Base-by-base conservation (phyloP, 768 basidiomycete species). In the Terana coerulea region DNA sequence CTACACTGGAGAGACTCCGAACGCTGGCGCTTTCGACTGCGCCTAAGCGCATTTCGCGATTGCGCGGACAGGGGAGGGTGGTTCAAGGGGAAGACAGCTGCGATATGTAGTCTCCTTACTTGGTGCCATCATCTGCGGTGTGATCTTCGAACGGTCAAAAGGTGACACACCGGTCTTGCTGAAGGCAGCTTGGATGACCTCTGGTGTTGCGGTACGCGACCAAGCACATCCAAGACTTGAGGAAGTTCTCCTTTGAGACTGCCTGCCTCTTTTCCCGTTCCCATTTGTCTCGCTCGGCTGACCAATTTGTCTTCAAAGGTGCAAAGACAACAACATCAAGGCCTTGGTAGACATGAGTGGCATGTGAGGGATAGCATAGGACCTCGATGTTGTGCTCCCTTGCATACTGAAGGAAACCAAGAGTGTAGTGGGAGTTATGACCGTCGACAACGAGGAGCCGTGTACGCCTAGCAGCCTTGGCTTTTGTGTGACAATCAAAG, bases 361-460 rank as follows among this genome's bases (percentile, higher is more conserved):
- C 71, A 31, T 78, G 70, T 21, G 72, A 61, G 1, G 72, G 76
- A 30, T 75, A 61, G 25, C 49, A 59, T 36, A 69, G 64, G 8
- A 75, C 36, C 1, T 67, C 47, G 30, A 74, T 65, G n/a, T 61
- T 55, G 47, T 70, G 46, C 35, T 60, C 28, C 3, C 51, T 25
- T 2, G 69, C 73, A 21, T 66, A 47, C 14, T 62, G 36, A n/a
- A 57, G 48, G 31, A 74, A 60, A 1, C 54, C 19, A 0, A 52
- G 25, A 0, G 60, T 64, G 29, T 53, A 52, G 56, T 78, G 76
- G 0, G 75, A 77, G 30, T 64, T 66, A 61, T 78, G 76, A 1
- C 75, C 73, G 64, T 77, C 69, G 17, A 64, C 65, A 22, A 75
- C 68, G 19, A 78, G 69, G 0, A 77, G 49, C 29, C 74, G 70